Evolutionary conservation across 2,329 filamentous ascomycete species (phyloP), one percentile per base, ranked within the genome.

Genomic region (Didymella glomerata): DNA sequence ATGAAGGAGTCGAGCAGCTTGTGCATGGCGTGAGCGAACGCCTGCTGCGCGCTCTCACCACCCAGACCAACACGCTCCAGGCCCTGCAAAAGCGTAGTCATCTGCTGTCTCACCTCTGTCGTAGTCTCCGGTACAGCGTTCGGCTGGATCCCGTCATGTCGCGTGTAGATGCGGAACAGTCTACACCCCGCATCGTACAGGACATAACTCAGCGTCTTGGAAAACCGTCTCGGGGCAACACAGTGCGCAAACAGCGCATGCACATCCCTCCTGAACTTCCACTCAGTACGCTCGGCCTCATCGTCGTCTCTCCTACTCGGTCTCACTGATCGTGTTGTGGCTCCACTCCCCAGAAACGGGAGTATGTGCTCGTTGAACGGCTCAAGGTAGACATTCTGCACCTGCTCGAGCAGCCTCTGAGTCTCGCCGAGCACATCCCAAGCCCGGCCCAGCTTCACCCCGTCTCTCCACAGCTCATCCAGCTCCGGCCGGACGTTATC

Each of bases 11-110:
- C 82, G 81, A 93, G 87, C 58, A 88, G 81, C 34, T 79, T 78
- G 70, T 92, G 84, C 82, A 92, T 88, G 25, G 90, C 83, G 73
- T 90, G 87, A 16, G 89, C 90, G 68, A 92, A 89, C 34, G 90
- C 80, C 28, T 89, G 84, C 69, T 92, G 88, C 50, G 90, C 90
- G 48, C 80, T 82, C 68, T 90, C 87, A 25, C 88, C 89, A 1
- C 87, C 87, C 18, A 93, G 78, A 0, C 90, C 90, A 22, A 92
- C 86, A 46, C 84, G 82, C 64, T 84, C 80, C 16, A 93, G 78
- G 9, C 85, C 84, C 48, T 84, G 82, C 2, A 90, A 78, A 18
- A 91, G 76, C 40, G 81, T 72, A 28, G 86, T 75, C 46, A 91
- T 77, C 48, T 85, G 82, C 30, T 81, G 77, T 34, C 82, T 80